These are phyloP conservation scores for Cutaneotrichosporon mucoides DNA, from an alignment of 1,284 basidiomycete species.

Conservation along the genomic window DNA sequence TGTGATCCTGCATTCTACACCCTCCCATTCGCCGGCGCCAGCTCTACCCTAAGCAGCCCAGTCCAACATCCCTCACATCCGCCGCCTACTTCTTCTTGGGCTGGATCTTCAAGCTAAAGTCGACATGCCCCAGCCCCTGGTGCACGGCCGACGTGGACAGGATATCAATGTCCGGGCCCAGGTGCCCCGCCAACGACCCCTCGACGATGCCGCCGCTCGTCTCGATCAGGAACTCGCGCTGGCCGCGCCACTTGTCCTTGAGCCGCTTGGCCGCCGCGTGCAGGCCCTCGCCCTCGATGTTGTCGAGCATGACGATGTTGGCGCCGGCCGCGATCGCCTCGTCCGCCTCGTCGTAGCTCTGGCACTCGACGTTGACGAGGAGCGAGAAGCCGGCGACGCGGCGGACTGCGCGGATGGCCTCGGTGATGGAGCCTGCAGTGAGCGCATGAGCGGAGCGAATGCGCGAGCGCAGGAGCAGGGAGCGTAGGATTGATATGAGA, in stretches of 20 bases:
- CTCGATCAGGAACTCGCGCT: conserved; percentile 76
- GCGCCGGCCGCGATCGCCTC: conserved; percentile 95
- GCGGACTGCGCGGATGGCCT: conserved; percentile 78
- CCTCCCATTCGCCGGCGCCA: no score
- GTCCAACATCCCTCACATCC: no score
- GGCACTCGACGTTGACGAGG: conserved; percentile 91
- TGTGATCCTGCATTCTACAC: no score
- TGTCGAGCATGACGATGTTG: conserved; percentile 98
- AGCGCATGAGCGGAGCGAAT: background rate
- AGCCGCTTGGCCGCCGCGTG: conserved; percentile 64
- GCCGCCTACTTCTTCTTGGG: conserved; percentile 9
- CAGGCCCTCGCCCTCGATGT: conserved; percentile 75
- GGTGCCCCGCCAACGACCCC: conserved; percentile 53
- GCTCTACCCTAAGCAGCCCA: no score
- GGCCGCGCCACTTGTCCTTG: conserved; percentile 59
- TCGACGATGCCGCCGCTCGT: conserved; percentile 91
- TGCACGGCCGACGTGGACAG: conserved; percentile 88
- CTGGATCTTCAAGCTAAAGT: conserved; percentile 65
- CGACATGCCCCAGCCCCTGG: conserved; percentile 77
- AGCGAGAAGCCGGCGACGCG: conserved; percentile 88
- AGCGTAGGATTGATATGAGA: no score
- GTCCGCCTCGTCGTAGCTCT: conserved; percentile 80
- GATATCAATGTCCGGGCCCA: conserved; percentile 77
- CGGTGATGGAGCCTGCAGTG: conserved; percentile 72
- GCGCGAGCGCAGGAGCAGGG: no score